Evolutionary conservation across 2,329 filamentous ascomycete species (phyloP).

Genomic region (Byssoonygena ceratinophila): DNA sequence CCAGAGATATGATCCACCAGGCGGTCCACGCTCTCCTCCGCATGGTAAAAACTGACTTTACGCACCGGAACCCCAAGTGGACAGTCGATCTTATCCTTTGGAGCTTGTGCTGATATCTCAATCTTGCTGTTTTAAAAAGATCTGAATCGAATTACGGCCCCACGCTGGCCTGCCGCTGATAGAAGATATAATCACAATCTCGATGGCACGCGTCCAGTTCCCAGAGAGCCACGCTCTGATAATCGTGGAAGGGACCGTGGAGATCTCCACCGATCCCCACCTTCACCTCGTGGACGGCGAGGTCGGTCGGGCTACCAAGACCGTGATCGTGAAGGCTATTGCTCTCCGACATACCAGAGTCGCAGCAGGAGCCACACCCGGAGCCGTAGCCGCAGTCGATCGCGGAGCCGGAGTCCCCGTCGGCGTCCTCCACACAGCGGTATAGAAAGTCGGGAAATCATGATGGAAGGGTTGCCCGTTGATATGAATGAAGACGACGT

Average conservation of each 20-base stretch:
- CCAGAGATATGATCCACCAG: conserved; percentile 29
- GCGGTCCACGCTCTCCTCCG: conserved; percentile 37
- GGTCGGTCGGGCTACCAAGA: conserved; percentile 33
- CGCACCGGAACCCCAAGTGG: conserved; percentile 18
- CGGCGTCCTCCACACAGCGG: conserved; percentile 31
- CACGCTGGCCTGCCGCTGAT: conserved; percentile 29
- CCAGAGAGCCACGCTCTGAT: conserved; percentile 23
- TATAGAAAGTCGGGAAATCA: conserved; percentile 40
- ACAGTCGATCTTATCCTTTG: conserved; percentile 17
- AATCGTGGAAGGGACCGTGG: conserved; percentile 29
- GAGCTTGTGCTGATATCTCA: conserved; percentile 32
- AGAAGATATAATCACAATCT: conserved; percentile 23
- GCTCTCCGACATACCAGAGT: conserved; percentile 31
- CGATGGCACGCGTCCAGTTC: conserved; percentile 27
- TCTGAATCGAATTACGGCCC: conserved; percentile 25
- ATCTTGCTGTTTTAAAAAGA: conserved; percentile 28
- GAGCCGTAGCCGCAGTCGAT: conserved; percentile 24
- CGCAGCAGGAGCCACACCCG: conserved; percentile 29
- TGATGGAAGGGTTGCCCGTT: conserved; percentile 41
- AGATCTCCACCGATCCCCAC: conserved; percentile 26
- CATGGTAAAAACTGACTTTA: conserved; percentile 33
- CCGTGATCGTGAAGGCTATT: conserved; percentile 40
- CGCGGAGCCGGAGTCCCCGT: conserved; percentile 25
- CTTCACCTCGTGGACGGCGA: conserved; percentile 30
- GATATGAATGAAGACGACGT: conserved; percentile 44